A percentile compares a stretch with the other conserved stretches of the same genome.
phyloP scores from a whole-genome alignment of 1,284 basidiomycete genomes.

The Trichosporon coremiiforme region DNA sequence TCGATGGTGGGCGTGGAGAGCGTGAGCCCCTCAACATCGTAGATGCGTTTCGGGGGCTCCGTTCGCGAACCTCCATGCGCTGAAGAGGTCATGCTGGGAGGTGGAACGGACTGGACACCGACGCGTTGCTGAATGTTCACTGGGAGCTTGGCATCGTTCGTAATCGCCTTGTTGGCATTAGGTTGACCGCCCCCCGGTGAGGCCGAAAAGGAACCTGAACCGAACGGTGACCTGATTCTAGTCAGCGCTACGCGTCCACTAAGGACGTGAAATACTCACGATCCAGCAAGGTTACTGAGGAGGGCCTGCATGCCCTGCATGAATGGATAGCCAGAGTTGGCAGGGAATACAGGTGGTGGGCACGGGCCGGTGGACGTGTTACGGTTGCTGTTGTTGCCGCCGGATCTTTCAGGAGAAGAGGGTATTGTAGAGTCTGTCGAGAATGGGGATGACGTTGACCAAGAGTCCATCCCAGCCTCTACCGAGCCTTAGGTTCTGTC shows the following conservation, averaged over 20 bases:
- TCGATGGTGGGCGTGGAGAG: slow-evolving; percentile 36
- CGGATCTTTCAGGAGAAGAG: slow-evolving; percentile 42
- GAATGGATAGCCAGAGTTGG: slow-evolving; percentile 31
- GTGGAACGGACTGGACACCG: neutral
- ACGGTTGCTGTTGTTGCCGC: slow-evolving; percentile 28
- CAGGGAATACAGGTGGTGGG: slow-evolving; percentile 24
- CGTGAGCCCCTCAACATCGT: slow-evolving; percentile 43
- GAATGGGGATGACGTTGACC: slow-evolving; percentile 45
- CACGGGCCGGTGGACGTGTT: slow-evolving; percentile 19
- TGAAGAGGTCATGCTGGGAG: slow-evolving; percentile 24
- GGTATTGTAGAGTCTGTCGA: slow-evolving; percentile 43
- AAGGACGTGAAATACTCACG: slow-evolving; percentile 29
- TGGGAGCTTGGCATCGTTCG: slow-evolving; percentile 20
- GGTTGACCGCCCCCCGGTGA: slow-evolving; percentile 18
- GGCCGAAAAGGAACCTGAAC: slow-evolving; percentile 16
- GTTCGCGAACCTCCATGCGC: slow-evolving; percentile 44
- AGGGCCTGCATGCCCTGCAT: slow-evolving; percentile 44
- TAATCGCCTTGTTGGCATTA: slow-evolving; percentile 22
- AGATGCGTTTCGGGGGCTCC: slow-evolving; percentile 47
- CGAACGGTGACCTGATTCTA: slow-evolving; percentile 25
- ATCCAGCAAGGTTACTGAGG: slow-evolving; percentile 34
- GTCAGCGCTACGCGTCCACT: neutral
- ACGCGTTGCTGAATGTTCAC: slow-evolving; percentile 17
- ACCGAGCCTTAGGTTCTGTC: neutral
- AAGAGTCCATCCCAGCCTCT: slow-evolving; percentile 36